phyloP scores from a whole-genome alignment of 768 basidiomycete species.

The Lactarius hengduanensis region DNA sequence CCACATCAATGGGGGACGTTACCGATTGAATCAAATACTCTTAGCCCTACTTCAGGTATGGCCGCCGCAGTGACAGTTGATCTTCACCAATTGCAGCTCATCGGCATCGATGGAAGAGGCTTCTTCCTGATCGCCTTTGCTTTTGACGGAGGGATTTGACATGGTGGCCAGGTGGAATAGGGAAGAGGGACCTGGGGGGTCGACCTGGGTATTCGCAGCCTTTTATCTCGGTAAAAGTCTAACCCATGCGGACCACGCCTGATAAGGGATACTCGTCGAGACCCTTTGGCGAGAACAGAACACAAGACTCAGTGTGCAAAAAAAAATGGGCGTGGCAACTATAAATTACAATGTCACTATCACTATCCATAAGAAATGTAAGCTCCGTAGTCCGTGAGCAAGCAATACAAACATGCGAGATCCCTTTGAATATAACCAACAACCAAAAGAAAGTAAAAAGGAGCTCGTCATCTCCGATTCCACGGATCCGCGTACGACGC shows the following conservation, averaged over 20 bases:
- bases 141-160: constrained; percentile 23
- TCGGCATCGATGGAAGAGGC: constrained; percentile 42
- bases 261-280: too few species aligned
- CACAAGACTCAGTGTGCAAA: not conserved
- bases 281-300: too few species aligned
- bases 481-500: constrained; percentile 16
- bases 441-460: not conserved
- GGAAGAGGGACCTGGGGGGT: too few species aligned
- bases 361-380: not conserved
- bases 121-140: constrained; percentile 31
- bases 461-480: not conserved
- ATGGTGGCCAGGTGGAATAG: constrained; percentile 7
- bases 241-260: too few species aligned
- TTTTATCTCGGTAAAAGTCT: not conserved
- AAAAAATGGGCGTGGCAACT: not conserved
- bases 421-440: not conserved
- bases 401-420: not conserved
- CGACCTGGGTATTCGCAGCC: not conserved
- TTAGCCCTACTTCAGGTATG: constrained; percentile 33
- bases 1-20: constrained; percentile 59
- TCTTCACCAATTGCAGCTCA: constrained; percentile 58
- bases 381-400: not conserved
- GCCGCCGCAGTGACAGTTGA: constrained; percentile 33
- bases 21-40: constrained; percentile 52
- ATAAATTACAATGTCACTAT: not conserved